Base-by-base conservation (phyloP, 1,284 basidiomycete species). In the Exobasidium cylindrosporum region DNA sequence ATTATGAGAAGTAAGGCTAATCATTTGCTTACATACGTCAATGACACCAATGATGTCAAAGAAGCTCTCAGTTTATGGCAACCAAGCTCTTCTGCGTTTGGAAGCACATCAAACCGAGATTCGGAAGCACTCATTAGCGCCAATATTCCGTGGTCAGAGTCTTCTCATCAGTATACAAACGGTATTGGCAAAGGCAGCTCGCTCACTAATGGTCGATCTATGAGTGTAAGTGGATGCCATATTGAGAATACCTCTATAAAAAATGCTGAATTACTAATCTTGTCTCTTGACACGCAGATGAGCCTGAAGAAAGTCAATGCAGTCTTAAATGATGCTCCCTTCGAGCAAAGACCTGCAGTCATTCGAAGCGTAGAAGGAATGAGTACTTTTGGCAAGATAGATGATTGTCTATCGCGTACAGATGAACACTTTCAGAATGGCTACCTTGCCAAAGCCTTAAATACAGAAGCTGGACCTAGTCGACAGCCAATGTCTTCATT, bases 21-120 rank as follows among this genome's bases (percentile, higher is more conserved):
- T 46, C 77, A 87, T 69, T 85, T 97, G 29, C 85, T 97, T 31
- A 87, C 87, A 72, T 89, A 94, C 74, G 87, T 97, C 67, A 90
- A 89, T 1, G 95, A 97, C 80, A 87, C 87, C 66, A 89, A 88
- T 74, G 92, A 95, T 28, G 72, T 76, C 28, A 73, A 74, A 61
- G 75, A 77, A 40, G 67, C 71, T 2, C 55, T 79, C 7, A 63
- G 65, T 5, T 66, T 72, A 44, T 78, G 76, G 77, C 69, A 70
- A 31, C 47, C 63, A 23, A 4, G 24, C 21, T 6, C 21, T 5
- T 32, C 29, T 2, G 13, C 17, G 26, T 2, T 13, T 21, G 21
- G 47, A 5, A 6, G 21, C 26, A 24, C 47, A 13, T 40, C 35
- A 7, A 40, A 40, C 17, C 35, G 17, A 17, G n/a, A n/a, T n/a